phyloP scores from a whole-genome alignment of 1,284 basidiomycete species.

The Rhizoctonia solani region DNA sequence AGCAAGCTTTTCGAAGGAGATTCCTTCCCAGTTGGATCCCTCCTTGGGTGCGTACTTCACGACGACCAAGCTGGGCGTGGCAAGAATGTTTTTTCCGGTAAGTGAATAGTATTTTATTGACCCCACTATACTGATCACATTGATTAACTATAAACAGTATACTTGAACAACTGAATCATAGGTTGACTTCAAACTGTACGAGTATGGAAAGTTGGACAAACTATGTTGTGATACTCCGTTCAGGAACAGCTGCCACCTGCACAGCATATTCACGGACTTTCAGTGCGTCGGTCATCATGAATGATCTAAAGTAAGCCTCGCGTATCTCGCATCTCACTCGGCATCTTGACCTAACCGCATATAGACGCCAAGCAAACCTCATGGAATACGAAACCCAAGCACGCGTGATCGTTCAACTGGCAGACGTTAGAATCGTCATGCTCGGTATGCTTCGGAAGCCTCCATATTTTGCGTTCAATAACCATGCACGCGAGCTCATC shows the following conservation, averaged over 20 bases:
- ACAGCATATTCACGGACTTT: conserved; percentile 67
- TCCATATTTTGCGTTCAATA: conserved; percentile 57
- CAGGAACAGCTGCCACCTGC: conserved; percentile 69
- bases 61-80: conserved; percentile 14
- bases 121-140: not conserved
- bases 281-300: conserved; percentile 65
- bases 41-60: conserved; percentile 22
- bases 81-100: conserved; percentile 36
- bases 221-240: conserved; percentile 72
- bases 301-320: conserved; percentile 70
- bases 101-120: conserved; percentile 7
- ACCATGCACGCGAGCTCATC: conserved; percentile 65
- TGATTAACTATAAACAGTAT: conserved; percentile 14
- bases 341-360: not conserved
- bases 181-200: conserved; percentile 58
- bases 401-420: conserved; percentile 67
- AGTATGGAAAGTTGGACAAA: conserved; percentile 79
- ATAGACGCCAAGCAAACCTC: conserved; percentile 38
- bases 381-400: conserved; percentile 40
- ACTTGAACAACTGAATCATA: conserved; percentile 36
- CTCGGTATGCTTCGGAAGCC: conserved; percentile 66
- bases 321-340: conserved; percentile 23
- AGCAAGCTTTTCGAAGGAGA: conserved; percentile 36
- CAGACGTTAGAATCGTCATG: conserved; percentile 72
- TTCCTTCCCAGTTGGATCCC: conserved; percentile 38